These are phyloP conservation scores for Fraxinus angustifolia DNA, from an alignment of 305 asterid species.

Conservation along the genomic window DNA sequence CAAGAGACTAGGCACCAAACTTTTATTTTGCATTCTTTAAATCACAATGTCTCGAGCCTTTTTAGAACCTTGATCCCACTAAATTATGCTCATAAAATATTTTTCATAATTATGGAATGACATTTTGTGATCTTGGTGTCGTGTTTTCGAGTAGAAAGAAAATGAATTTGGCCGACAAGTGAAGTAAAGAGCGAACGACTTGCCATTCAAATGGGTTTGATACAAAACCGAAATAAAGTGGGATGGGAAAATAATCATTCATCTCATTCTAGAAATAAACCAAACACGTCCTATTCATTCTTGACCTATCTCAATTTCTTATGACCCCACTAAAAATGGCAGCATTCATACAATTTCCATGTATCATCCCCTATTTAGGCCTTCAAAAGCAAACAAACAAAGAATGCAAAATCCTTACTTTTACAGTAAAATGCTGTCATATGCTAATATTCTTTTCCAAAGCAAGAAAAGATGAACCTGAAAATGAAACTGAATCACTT, in stretches of 20 bases:
- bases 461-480: slow-evolving; percentile 40
- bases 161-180: neutral
- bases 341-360: slow-evolving; percentile 18
- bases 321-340: slow-evolving; percentile 27
- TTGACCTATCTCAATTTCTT: slow-evolving; percentile 1
- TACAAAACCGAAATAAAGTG: neutral
- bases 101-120: neutral
- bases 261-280: neutral
- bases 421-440: slow-evolving; percentile 33
- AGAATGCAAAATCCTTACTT: slow-evolving; percentile 30
- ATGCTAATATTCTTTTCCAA: slow-evolving; percentile 49
- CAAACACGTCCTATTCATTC: neutral
- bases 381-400: neutral
- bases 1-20: neutral
- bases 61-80: neutral
- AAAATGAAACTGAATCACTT: slow-evolving; percentile 32
- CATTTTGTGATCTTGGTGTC: neutral
- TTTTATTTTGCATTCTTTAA: neutral
- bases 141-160: neutral
- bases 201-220: neutral
- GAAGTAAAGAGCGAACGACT: neutral
- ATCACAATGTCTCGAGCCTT: no score
- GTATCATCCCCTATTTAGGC: neutral
- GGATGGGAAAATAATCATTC: neutral
- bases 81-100: neutral